Percentiles rank a stretch among this genome's conserved stretches.
Evolutionary conservation across 345 rosid genomes (phyloP).

Genomic region (Reutealis trisperma): DNA sequence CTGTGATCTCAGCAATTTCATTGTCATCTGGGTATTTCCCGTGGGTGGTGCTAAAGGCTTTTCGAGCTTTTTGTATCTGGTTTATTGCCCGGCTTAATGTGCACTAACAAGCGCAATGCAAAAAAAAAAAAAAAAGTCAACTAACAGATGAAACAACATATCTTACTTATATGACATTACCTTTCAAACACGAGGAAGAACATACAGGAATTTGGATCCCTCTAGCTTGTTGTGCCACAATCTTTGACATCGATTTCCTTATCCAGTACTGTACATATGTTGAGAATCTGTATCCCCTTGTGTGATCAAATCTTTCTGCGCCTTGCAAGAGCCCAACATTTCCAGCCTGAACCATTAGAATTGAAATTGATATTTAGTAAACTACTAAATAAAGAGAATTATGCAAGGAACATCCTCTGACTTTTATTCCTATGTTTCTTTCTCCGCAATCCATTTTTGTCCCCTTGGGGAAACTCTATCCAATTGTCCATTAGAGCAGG

Average conservation of each 20-base stretch:
- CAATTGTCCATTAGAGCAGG: background rate
- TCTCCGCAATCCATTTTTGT: background rate
- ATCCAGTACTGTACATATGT: conserved; percentile 92
- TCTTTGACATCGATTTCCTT: conserved; percentile 63
- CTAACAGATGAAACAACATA: conserved; percentile 14
- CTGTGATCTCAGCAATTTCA: conserved; percentile 61
- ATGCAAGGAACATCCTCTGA: background rate
- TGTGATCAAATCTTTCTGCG: conserved; percentile 77
- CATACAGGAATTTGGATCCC: conserved; percentile 74
- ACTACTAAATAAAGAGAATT: background rate
- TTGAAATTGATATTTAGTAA: background rate
- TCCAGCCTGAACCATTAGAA: conserved; percentile 60
- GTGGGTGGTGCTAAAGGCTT: conserved; percentile 44
- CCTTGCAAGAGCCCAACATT: conserved; percentile 77
- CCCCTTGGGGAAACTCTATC: background rate
- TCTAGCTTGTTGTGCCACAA: conserved; percentile 60
- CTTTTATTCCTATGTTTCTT: background rate
- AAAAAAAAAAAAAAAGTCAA: conserved; percentile 4
- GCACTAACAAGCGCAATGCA: conserved; percentile 37
- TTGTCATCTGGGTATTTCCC: conserved; percentile 60
- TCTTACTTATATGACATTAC: background rate
- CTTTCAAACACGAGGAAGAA: conserved; percentile 15
- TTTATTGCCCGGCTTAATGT: conserved; percentile 48
- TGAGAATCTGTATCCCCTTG: conserved; percentile 80
- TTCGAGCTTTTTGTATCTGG: conserved; percentile 69